Conservation (phyloP, 352 stramenopile genomes). For the Nothophytophthora sp. region DNA sequence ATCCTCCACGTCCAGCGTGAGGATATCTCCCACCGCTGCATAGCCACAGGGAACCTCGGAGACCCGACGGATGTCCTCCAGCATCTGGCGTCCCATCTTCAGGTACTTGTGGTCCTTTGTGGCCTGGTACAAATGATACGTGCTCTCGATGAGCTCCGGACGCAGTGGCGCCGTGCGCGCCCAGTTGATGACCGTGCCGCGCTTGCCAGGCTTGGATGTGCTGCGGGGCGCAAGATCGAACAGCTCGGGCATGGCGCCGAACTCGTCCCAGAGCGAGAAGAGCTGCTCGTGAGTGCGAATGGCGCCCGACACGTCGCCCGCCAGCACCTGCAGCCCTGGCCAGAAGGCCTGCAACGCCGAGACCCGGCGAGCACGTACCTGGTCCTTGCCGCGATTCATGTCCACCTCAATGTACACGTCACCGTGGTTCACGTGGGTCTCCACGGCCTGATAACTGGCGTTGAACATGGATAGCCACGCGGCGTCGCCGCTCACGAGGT, state of each 20-base stretch:
- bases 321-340: conserved; percentile 94
- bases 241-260: conserved; percentile 95
- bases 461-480: conserved; percentile 94
- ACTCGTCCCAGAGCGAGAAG: conserved; percentile 94
- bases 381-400: conserved; percentile 73
- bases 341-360: conserved; percentile 97
- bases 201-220: conserved; percentile 22
- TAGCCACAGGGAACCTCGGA: conserved; percentile 92
- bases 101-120: conserved; percentile 90
- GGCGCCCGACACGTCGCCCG: conserved; percentile 91
- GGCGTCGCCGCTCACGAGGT: conserved; percentile 94
- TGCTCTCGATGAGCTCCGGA: conserved; percentile 97
- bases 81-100: conserved; percentile 85
- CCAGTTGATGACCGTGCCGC: conserved; percentile 69
- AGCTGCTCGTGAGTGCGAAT: conserved; percentile 93
- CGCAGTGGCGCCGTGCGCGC: conserved; percentile 91
- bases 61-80: conserved; percentile 89
- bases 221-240: conserved; percentile 77
- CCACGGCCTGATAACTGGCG: conserved; percentile 72
- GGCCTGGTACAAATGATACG: conserved; percentile 95
- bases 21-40: conserved; percentile 90
- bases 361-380: conserved; percentile 61
- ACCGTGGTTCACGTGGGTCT: conserved; percentile 75
- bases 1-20: conserved; percentile 91
- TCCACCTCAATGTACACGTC: conserved; percentile 87